phyloP scores from a whole-genome alignment of 2,329 filamentous ascomycete species.

The Sclerotinia glacialis region DNA sequence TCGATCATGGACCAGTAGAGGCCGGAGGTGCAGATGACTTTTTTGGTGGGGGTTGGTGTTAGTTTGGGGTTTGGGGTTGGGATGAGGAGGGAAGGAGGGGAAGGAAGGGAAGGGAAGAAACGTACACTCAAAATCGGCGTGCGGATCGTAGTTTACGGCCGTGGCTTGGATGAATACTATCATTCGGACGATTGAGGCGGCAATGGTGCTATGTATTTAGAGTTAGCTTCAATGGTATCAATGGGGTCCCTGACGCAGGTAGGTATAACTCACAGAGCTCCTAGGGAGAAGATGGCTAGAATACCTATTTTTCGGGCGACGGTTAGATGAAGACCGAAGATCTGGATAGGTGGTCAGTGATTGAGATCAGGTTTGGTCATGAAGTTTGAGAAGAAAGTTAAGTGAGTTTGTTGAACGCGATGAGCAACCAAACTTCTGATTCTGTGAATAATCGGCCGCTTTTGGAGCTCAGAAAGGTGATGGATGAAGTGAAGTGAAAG shows the following conservation, averaged over 20 bases:
- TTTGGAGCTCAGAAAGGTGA: background rate
- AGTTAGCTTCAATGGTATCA: background rate
- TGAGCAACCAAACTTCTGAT: background rate
- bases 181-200: conserved; percentile 18
- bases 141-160: conserved; percentile 7
- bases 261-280: conserved; percentile 12
- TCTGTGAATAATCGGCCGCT: background rate
- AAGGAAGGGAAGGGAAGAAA: background rate
- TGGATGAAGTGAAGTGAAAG: background rate
- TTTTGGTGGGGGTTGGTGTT: background rate
- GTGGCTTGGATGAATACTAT: conserved; percentile 18
- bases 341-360: background rate
- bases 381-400: background rate
- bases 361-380: too few species aligned
- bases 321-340: conserved; percentile 6
- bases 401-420: background rate
- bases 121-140: conserved; percentile 19
- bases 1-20: conserved; percentile 20
- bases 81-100: background rate
- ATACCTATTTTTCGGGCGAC: conserved; percentile 14
- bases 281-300: conserved; percentile 16
- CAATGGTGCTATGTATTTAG: conserved; percentile 4
- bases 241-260: background rate
- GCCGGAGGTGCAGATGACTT: conserved; percentile 10
- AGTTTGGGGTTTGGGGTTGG: background rate